Base-by-base conservation (phyloP, 768 basidiomycete genomes). In the Pholiota microspora region DNA sequence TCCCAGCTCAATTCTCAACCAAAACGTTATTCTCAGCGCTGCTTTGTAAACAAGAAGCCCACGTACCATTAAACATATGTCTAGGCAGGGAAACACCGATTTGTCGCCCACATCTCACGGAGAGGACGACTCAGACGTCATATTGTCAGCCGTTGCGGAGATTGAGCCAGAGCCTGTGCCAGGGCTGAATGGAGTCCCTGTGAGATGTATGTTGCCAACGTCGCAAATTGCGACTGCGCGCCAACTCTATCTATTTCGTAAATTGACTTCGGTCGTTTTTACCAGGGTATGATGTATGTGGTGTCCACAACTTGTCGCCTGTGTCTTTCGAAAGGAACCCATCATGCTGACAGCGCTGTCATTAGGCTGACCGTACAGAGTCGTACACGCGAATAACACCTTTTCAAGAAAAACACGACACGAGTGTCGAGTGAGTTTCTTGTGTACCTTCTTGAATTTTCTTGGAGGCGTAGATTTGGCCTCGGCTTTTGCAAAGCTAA, bases 241-340 rank as follows among this genome's bases (percentile, higher is more conserved):
- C 29, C 7, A 6, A 31, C 29, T 6, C 45, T 53, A 55, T 58
- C 42, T 35, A n/a, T 44, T 54, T 38, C 58, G 53, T 57, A 58
- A 59, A 47, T 23, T 38, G 49, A 54, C 62, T 45, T 62, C 46
- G 52, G 51, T 55, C 57, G 60, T 23, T 36, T 49, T 62, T 59
- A 57, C 62, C 57, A 91, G 89, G 89, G 90, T 92, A 88, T 74
- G 89, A 92, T 77, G 89, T 92, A 75, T 61, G 89, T 84, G 55
- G 45, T 51, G 52, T 58, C 57, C 54, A 9, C 58, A 47, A 58
- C 2, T 57, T 58, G 54, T 67, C 52, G 51, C 47, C 52, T 46
- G 31, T 61, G 49, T 62, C 38, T 59, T 58, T 58, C 59, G 56
- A 53, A 28, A 65, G 49, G 60, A 48, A 45, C 35, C 56, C n/a